Percentiles rank a stretch among this genome's conserved stretches.
These are phyloP conservation scores for Heliocybe sulcata DNA, from an alignment of 1,284 basidiomycete genomes.

Conservation along the genomic window DNA sequence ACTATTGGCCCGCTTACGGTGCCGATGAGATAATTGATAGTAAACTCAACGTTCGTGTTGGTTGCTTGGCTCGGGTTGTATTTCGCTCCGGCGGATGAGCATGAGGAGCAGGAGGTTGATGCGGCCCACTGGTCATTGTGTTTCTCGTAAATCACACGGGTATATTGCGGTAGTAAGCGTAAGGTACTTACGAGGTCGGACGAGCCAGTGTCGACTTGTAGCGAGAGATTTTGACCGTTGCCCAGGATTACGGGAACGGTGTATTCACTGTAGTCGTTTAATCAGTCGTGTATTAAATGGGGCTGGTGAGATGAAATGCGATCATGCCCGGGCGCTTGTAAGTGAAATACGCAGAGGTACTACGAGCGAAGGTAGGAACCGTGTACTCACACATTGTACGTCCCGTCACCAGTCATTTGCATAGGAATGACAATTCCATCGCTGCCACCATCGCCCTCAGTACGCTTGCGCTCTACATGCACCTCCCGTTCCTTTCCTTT, in stretches of 20 bases:
- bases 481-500: constrained; percentile 2
- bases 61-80: constrained; percentile 46
- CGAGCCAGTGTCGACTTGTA: constrained; percentile 72
- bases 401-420: not conserved
- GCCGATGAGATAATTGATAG: constrained; percentile 53
- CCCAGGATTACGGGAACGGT: constrained; percentile 51
- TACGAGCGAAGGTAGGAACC: too few species aligned
- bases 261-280: constrained; percentile 40
- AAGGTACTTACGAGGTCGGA: constrained; percentile 59
- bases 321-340: not conserved
- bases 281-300: not conserved
- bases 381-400: not conserved
- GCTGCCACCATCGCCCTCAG: not conserved
- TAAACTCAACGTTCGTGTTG: constrained; percentile 32
- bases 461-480: not conserved
- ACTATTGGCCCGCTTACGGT: constrained; percentile 49
- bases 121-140: constrained; percentile 48
- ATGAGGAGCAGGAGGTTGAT: constrained; percentile 47
- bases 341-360: too few species aligned
- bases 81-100: constrained; percentile 31
- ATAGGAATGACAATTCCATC: constrained; percentile 1
- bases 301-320: not conserved
- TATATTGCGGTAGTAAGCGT: not conserved
- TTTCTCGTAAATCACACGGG: not conserved
- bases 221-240: constrained; percentile 36